Evolutionary conservation across 352 stramenopile species (phyloP), one percentile per base, ranked within the genome.

Genomic region (Pythium myriotylum): DNA sequence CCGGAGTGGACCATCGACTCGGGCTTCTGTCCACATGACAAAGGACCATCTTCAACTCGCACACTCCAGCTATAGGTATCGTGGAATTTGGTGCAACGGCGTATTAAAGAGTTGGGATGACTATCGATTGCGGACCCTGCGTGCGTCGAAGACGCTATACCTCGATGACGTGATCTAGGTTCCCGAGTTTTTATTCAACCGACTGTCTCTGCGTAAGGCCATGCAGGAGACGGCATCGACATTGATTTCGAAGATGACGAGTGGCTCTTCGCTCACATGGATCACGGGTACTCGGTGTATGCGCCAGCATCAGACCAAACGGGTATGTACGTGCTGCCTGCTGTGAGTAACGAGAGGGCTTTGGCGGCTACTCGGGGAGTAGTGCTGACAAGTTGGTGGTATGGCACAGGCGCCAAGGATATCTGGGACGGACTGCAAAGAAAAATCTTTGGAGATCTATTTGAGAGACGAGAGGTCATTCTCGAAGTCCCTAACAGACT

Each of bases 241-340:
- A 59, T 59, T 3, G 48, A 54, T 12, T 60, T 61, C 46, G 42
- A 55, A 26, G 47, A 50, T 5, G 24, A 55, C n/a, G 48, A 51
- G 19, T 72, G 59, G 20, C 43, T 43, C 4, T 54, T 68, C 51
- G 39, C 32, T 3, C 58, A 64, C 58, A 55, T 62, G 10, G 48
- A 33, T 12, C 23, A 64, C 1, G 33, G 47, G 2, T 55, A 55
- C 40, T 23, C 4, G 10, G 61, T 19, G 14, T 33, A 47, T 39
- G 62, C 54, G 9, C 42, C 54, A 24, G 45, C 49, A 27, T 54
- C 43, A n/a, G 50, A 48, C 32, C 23, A 47, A 46, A 46, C 55
- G 47, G 48, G 50, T 43, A 33, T 70, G 0, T 65, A 59, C 41
- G 51, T 65, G 24, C 55, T 70, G 1, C n/a, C 23, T 3, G 4